A percentile compares a stretch with the other conserved stretches of the same genome.
These are phyloP conservation scores for Rhynchosporium graminicola DNA, from an alignment of 2,329 filamentous ascomycete species.

Conservation along the genomic window DNA sequence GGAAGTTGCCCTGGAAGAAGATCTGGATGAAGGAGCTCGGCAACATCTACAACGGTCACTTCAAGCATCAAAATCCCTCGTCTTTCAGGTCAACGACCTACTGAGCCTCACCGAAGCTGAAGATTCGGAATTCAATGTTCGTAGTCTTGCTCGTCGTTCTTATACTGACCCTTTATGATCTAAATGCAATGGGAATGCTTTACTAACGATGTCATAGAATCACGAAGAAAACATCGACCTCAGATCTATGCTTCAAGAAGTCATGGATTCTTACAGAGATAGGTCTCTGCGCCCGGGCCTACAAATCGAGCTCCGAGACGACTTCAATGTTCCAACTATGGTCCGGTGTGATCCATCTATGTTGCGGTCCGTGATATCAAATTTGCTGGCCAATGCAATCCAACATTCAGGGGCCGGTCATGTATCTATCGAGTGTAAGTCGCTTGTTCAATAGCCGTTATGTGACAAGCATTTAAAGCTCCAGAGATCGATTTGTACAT, in stretches of 20 bases:
- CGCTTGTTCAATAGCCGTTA: neutral
- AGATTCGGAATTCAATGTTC: conserved; percentile 45
- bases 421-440: conserved; percentile 24
- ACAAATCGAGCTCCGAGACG: conserved; percentile 23
- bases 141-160: neutral
- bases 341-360: conserved; percentile 29
- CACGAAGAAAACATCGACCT: conserved; percentile 30
- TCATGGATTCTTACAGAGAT: conserved; percentile 24
- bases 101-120: conserved; percentile 85
- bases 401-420: conserved; percentile 26
- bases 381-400: conserved; percentile 31
- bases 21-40: conserved; percentile 75
- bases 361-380: conserved; percentile 30
- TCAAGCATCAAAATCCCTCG: conserved; percentile 85
- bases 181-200: neutral
- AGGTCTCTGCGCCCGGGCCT: conserved; percentile 18
- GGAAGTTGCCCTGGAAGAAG: conserved; percentile 81
- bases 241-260: conserved; percentile 22
- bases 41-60: conserved; percentile 82
- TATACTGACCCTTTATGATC: neutral
- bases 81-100: conserved; percentile 90
- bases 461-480: no score
- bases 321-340: conserved; percentile 21
- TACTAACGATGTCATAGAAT: conserved; percentile 7
- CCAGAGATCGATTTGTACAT: neutral